phyloP scores from a whole-genome alignment of 225 moss, liverwort and hornwort species.

The Lunularia cruciata region DNA sequence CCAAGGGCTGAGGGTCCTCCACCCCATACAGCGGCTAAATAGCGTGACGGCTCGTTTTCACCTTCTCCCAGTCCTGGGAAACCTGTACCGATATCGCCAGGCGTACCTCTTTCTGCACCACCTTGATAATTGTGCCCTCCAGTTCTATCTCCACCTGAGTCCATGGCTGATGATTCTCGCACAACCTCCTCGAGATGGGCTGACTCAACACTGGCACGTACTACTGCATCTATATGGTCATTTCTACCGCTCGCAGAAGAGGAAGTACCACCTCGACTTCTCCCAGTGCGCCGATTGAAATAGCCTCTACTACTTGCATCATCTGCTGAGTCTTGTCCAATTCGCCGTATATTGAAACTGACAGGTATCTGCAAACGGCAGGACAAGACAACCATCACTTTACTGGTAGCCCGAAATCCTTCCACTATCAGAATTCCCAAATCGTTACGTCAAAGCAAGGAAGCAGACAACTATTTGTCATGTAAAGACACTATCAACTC shows the following conservation, averaged over 20 bases:
- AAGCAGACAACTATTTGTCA: no score
- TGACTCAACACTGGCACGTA: constrained; percentile 72
- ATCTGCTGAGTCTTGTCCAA: constrained; percentile 65
- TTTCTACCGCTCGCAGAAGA: constrained; percentile 35
- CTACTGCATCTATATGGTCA: constrained; percentile 58
- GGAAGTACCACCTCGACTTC: constrained; percentile 58
- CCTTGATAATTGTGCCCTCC: constrained; percentile 33
- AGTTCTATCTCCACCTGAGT: constrained; percentile 44
- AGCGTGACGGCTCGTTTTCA: constrained; percentile 70
- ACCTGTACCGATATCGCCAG: constrained; percentile 47
- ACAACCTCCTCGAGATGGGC: constrained; percentile 60
- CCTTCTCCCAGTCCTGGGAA: constrained; percentile 42
- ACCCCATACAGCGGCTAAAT: constrained; percentile 88
- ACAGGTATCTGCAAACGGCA: constrained; percentile 41
- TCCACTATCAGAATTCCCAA: constrained; percentile 6
- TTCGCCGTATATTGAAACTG: constrained; percentile 78
- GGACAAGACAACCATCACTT: neutral
- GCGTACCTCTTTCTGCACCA: constrained; percentile 50
- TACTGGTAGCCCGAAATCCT: neutral
- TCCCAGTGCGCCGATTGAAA: constrained; percentile 57
- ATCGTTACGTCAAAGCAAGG: no score
- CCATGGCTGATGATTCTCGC: constrained; percentile 67
- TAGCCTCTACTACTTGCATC: constrained; percentile 46
- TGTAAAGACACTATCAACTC: no score
- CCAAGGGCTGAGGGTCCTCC: constrained; percentile 69